These are phyloP conservation scores for Fomes fomentarius DNA, from an alignment of 1,284 basidiomycete genomes.

Conservation along the genomic window DNA sequence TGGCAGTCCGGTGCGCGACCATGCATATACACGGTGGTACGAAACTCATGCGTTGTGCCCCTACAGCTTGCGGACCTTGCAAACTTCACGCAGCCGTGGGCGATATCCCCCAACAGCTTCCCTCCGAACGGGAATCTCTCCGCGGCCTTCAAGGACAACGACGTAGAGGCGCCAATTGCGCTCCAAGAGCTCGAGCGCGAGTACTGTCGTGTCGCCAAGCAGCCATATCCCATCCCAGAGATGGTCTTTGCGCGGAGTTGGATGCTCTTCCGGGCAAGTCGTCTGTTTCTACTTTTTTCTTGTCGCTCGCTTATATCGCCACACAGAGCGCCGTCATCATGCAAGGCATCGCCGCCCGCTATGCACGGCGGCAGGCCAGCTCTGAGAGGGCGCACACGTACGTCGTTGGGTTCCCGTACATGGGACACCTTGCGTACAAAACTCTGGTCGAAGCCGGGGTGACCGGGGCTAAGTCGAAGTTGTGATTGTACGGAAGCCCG, in stretches of 20 bases:
- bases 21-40: background rate
- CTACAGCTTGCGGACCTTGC: conserved; percentile 87
- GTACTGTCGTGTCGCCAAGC: conserved; percentile 66
- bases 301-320: background rate
- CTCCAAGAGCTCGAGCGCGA: conserved; percentile 76
- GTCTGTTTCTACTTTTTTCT: background rate
- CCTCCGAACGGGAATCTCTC: conserved; percentile 21
- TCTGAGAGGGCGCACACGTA: conserved; percentile 23
- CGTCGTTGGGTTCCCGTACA: conserved; percentile 22
- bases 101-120: conserved; percentile 51
- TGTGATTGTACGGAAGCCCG: no score
- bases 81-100: conserved; percentile 88
- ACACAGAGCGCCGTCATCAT: conserved; percentile 80
- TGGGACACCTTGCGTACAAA: conserved; percentile 22
- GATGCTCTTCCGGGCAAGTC: conserved; percentile 83
- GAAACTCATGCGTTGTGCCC: background rate
- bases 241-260: conserved; percentile 85
- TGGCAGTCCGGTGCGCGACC: conserved; percentile 70
- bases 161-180: conserved; percentile 62
- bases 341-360: conserved; percentile 92
- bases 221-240: conserved; percentile 72
- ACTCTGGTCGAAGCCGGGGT: conserved; percentile 24
- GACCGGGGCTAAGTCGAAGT: conserved; percentile 17
- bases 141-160: conserved; percentile 65
- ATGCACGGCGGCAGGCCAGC: conserved; percentile 27